A percentile compares a stretch with the other conserved stretches of the same genome.
phyloP scores from a whole-genome alignment of 2,329 filamentous ascomycete species.

The Aspergillus brasiliensis region DNA sequence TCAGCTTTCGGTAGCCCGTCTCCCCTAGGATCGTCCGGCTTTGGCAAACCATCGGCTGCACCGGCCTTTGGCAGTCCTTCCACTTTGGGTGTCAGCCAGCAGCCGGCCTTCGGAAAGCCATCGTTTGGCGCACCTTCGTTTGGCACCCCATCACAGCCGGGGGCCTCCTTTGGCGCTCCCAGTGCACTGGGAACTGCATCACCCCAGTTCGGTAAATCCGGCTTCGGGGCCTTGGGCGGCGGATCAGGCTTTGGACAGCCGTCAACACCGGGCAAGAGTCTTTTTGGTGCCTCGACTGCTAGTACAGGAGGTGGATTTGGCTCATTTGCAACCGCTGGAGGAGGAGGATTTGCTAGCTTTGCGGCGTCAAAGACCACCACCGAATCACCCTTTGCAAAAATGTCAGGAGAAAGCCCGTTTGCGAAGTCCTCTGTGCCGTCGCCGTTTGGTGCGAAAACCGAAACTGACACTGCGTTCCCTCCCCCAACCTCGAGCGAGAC shows the following conservation, averaged over 20 bases:
- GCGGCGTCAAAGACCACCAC: conserved; percentile 25
- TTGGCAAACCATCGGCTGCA: conserved; percentile 28
- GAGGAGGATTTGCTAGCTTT: conserved; percentile 28
- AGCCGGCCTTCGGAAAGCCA: conserved; percentile 40
- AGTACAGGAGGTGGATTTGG: conserved; percentile 37
- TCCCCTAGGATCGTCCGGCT: conserved; percentile 31
- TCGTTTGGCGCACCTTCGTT: conserved; percentile 34
- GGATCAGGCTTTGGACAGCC: conserved; percentile 35
- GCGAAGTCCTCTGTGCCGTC: conserved; percentile 31
- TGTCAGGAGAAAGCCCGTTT: conserved; percentile 30
- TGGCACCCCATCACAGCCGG: conserved; percentile 33
- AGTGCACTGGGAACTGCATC: conserved; percentile 33
- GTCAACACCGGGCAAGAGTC: conserved; percentile 28
- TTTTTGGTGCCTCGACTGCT: conserved; percentile 25
- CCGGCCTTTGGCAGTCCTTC: conserved; percentile 34
- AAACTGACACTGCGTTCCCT: conserved; percentile 29
- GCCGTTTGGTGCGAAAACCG: conserved; percentile 31
- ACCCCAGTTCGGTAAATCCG: conserved; percentile 38
- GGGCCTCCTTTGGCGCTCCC: conserved; percentile 38
- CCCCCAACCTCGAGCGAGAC: conserved; percentile 29
- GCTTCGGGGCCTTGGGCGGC: conserved; percentile 27
- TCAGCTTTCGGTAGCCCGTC: conserved; percentile 27
- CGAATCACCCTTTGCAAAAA: conserved; percentile 32
- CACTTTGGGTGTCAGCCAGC: conserved; percentile 23
- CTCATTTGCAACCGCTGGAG: conserved; percentile 31